Conservation (phyloP, 805 yeast genomes). For the Saturnispora sanitii region DNA sequence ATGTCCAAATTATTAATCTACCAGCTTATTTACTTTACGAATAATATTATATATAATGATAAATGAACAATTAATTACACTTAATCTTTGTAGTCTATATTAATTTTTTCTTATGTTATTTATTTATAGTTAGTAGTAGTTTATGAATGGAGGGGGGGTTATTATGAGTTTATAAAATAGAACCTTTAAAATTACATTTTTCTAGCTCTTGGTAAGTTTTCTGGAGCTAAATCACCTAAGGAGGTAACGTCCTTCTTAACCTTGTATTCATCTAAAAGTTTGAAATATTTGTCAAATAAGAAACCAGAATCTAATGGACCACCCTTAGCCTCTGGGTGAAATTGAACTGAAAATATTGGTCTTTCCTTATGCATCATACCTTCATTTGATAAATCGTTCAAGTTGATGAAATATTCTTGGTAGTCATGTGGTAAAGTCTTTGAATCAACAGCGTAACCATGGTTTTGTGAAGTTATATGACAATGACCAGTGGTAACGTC, state of each 20-base stretch:
- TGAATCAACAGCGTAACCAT: constrained; percentile 94
- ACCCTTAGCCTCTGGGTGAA: constrained; percentile 99
- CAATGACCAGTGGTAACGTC: constrained; percentile 86
- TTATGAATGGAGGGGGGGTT: too few relatives aligned
- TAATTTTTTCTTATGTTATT: too few relatives aligned
- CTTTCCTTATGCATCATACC: constrained; percentile 85
- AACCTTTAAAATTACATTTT: constrained; percentile 7
- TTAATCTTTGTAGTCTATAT: too few relatives aligned
- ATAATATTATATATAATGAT: neutral
- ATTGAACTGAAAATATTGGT: constrained; percentile 94
- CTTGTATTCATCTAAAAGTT: constrained; percentile 52
- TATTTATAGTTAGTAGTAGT: too few relatives aligned
- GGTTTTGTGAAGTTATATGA: constrained; percentile 97
- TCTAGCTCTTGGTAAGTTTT: constrained; percentile 12
- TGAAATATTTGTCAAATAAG: constrained; percentile 84
- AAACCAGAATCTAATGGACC: constrained; percentile 93
- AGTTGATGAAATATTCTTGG: constrained; percentile 82
- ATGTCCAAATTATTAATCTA: constrained; percentile 51
- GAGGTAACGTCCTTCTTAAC: constrained; percentile 21
- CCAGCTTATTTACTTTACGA: constrained; percentile 16
- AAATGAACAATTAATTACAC: too few relatives aligned
- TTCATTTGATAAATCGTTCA: constrained; percentile 93
- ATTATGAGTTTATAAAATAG: neutral
- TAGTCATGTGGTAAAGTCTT: constrained; percentile 63
- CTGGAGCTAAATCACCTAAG: constrained; percentile 12